Base-by-base conservation (phyloP, 129 eudicot species). In the Arctium minus region DNA sequence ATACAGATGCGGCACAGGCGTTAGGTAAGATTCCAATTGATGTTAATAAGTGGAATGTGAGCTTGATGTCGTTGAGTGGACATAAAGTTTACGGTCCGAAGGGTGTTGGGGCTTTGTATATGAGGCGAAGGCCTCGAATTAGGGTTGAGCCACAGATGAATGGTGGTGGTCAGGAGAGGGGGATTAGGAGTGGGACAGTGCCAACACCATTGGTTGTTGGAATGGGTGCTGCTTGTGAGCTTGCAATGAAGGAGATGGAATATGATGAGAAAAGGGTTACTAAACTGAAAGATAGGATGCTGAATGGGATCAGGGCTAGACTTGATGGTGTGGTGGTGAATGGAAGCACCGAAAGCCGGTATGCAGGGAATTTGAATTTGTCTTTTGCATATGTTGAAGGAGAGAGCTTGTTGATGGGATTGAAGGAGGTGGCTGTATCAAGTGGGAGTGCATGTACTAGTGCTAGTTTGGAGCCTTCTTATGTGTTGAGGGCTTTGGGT, bases 401-500 rank as follows among this genome's bases (percentile, higher is more conserved):
- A 15, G 99, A 96, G 87, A 96, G 99, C 82, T 86, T 96, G 91
- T 87, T 96, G 70, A 96, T 96, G 99, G 99, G 99, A 75, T 85
- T 96, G 91, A 96, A 96, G 87, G 98, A 96, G 83, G 98, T 96
- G 56, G 99, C 98, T 4, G 99, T 96, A 15, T 96, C 99, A 0
- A 96, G 99, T 88, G 99, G 99, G 40, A 96, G 99, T 81, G 99
- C 99, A 0, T 96, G 99, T 73, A 96, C 99, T 6, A 96, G 99
- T 86, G 99, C 99, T 67, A 96, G 99, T 83, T 89, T 96, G 84
- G 99, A 96, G 86, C 99, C 98, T 1, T 93, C 98, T 5, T 96
- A 96, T 79, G 99, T 96, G 72, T 73, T 96, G 86, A 91, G 99
- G 76, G 99, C 99, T 1, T 87, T 96, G 87, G 99, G 99, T 39